Base-by-base conservation (phyloP, 805 yeast genomes). In the Wickerhamia fluorescens region DNA sequence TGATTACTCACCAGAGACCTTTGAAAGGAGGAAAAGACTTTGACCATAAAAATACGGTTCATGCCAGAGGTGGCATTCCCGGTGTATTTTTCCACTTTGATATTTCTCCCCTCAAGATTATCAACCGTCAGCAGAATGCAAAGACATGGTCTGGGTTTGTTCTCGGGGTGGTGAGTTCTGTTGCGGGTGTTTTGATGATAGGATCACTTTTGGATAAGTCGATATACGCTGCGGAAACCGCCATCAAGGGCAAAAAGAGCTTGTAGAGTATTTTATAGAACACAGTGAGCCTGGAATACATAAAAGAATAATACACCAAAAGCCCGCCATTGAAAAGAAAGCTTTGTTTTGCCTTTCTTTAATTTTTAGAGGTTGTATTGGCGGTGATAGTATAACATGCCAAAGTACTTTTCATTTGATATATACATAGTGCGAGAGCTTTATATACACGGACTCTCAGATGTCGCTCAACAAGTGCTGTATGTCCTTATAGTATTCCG, bases 131-230 rank as follows among this genome's bases (percentile, higher is more conserved):
- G 54, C 77, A 67, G 39, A 73, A 71, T 45, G 69, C 73, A 32
- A 80, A 78, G 50, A 70, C 92, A 2, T 82, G 92, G 78, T 78
- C 88, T 17, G 83, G 87, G 2, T 87, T 88, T 49, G 46, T 86
- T 15, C 61, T 87, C 35, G 86, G 88, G 20, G 84, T 83, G 16
- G 75, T 92, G 41, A 81, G 95, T 32, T 85, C 94, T 6, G 70
- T 89, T 23, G 97, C 96, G 7, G 96, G 97, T 27, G 87, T 92
- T 7, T 64, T 92, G 35, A 88, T 96, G 16, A 87, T 89, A 16
- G 97, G 95, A 7, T 80, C 96, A 0, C 74, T 88, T 20, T 55
- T 88, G 26, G 98, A 92, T 53, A 73, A 86, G 35, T 77, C 94
- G 3, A 81, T 87, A 4, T 87, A 84, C 73, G 89, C 84, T 8